Base-by-base conservation (phyloP, 2,329 filamentous ascomycete species). In the Exophiala phaeomuriformis region DNA sequence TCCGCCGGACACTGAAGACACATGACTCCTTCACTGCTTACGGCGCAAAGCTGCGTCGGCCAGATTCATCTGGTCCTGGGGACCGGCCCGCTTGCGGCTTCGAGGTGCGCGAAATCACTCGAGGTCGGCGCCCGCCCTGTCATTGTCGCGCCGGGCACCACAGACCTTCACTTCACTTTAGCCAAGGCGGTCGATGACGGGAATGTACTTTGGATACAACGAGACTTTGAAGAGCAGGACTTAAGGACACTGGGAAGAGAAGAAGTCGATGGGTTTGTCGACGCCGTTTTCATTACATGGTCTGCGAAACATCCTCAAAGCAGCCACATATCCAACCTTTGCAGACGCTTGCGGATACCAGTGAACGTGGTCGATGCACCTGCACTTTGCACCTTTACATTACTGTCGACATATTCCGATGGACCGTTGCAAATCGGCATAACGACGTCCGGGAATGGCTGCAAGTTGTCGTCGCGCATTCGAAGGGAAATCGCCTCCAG, bases 381-480 rank as follows among this genome's bases (percentile, higher is more conserved):
- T 0, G 78, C 82, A 33, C 83, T 97, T 10, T 96, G 90, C 73
- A 88, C 88, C 29, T 95, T 98, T 69, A 86, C 86, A 3, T 78
- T 98, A 49, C 82, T 97, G 43, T 93, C 90, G 28, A 94, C 88
- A 5, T 84, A 97, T 69, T 83, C 81, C 51, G 90, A 96, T 65
- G 93, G 93, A 0, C 91, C 93, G 6, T 77, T 98, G 39, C 93
- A 97, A 67, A 85, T 98, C 56, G 93, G 93, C 57, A 86, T 98
- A 53, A 97, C 93, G 2, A 97, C 93, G 0, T 96, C 94, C 54
- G 91, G 93, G 19, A 85, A 87, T 63, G 93, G 93, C 1, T 97
- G 93, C 75, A 96, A 95, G 71, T 79, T 98, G 31, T 88, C 93
- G 4, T 88, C 89, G 6, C 80, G 93, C 29, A 88, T 98, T 64